Evolutionary conservation across 805 yeast species (phyloP).

Genomic region (Candida alai): DNA sequence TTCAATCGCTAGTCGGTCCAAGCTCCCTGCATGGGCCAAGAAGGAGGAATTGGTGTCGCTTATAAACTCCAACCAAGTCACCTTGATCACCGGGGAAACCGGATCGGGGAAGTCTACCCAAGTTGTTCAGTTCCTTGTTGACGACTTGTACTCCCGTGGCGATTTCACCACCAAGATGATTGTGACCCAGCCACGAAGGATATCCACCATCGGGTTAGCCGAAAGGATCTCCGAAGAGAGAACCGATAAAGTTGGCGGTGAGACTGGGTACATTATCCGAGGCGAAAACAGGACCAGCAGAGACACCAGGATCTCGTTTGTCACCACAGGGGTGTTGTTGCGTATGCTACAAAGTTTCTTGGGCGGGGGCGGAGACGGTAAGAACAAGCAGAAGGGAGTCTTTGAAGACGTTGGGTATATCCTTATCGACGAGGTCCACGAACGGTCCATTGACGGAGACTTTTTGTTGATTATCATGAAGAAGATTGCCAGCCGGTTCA

Average conservation of each 20-base stretch:
- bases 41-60: constrained; percentile 50
- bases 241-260: constrained; percentile 57
- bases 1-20: constrained; percentile 42
- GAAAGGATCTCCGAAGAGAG: constrained; percentile 90
- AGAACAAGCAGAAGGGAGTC: constrained; percentile 22
- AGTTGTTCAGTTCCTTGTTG: constrained; percentile 83
- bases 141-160: constrained; percentile 48
- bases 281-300: constrained; percentile 73
- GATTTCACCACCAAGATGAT: constrained; percentile 59
- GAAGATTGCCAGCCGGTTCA: constrained; percentile 46
- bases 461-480: constrained; percentile 75
- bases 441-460: constrained; percentile 88
- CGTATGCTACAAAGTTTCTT: constrained; percentile 70
- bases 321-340: constrained; percentile 88
- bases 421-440: constrained; percentile 95
- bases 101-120: constrained; percentile 98
- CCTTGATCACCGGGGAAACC: constrained; percentile 90
- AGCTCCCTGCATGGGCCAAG: constrained; percentile 83
- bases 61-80: constrained; percentile 58
- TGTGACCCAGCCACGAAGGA: constrained; percentile 95
- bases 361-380: constrained; percentile 11
- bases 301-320: constrained; percentile 73
- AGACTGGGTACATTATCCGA: constrained; percentile 85
- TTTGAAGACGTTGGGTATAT: constrained; percentile 62
- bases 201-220: constrained; percentile 91